Evolutionary conservation across 1,139 yeast genomes (phyloP).

Genomic region (Saccharomyces hybrid): DNA sequence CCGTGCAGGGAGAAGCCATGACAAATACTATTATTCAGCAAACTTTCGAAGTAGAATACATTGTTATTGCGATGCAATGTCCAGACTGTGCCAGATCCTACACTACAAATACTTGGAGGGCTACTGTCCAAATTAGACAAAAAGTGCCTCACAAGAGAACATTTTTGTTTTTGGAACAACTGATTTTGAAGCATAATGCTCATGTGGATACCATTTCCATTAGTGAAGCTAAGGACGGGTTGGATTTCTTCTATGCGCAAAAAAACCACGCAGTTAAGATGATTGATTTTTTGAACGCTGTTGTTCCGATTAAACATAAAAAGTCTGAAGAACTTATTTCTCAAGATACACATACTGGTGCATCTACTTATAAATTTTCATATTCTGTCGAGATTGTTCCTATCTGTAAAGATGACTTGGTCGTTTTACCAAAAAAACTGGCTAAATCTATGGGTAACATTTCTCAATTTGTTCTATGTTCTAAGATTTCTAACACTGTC

Average conservation of each 20-base stretch:
- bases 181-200: conserved; percentile 87
- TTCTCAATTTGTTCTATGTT: conserved; percentile 74
- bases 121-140: conserved; percentile 94
- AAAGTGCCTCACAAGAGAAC: conserved; percentile 96
- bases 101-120: conserved; percentile 96
- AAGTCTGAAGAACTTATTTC: conserved; percentile 88
- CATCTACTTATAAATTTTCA: conserved; percentile 81
- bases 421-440: conserved; percentile 74
- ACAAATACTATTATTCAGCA: conserved; percentile 89
- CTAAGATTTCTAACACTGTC: conserved; percentile 67
- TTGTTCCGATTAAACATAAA: conserved; percentile 79
- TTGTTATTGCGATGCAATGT: conserved; percentile 94
- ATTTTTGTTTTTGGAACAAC: conserved; percentile 86
- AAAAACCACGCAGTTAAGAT: conserved; percentile 88
- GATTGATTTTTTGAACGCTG: conserved; percentile 82
- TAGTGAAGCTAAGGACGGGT: conserved; percentile 87
- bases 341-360: conserved; percentile 86
- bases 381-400: conserved; percentile 93
- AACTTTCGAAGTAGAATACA: conserved; percentile 88
- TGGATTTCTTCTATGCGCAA: conserved; percentile 85
- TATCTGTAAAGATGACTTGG: conserved; percentile 94
- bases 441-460: conserved; percentile 85
- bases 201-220: conserved; percentile 92
- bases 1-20: conserved; percentile 96
- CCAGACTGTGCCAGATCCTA: conserved; percentile 96